Evolutionary conservation across 495 filamentous ascomycete species (phyloP).

Genomic region (Cercophora samala): DNA sequence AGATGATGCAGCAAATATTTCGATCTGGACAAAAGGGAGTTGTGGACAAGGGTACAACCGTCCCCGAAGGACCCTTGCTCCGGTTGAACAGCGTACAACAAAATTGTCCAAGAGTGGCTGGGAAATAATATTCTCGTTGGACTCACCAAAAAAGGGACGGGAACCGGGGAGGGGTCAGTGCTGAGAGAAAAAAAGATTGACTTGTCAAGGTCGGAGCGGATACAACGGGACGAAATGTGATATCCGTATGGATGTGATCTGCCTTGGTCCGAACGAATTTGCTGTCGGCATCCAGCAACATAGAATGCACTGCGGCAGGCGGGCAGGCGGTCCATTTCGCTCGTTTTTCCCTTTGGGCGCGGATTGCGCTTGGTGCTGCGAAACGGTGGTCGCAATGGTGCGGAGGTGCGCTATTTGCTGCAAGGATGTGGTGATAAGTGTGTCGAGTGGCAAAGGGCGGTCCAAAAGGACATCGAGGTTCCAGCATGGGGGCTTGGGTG

Average conservation of each 20-base stretch:
- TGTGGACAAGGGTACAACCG: not conserved
- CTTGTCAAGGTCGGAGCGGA: not conserved
- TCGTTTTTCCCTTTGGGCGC: not conserved
- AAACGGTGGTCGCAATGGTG: not conserved
- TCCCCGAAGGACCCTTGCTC: not conserved
- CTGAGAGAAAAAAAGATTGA: not conserved
- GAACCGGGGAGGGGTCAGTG: not conserved
- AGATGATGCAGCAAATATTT: not conserved
- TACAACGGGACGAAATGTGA: not conserved
- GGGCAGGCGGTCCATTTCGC: not conserved
- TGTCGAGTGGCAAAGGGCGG: conserved; percentile 20
- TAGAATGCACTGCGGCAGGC: not conserved
- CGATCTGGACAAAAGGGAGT: too few relatives aligned
- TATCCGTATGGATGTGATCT: not conserved
- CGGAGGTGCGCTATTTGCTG: conserved; percentile 24
- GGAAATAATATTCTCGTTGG: not conserved
- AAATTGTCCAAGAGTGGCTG: not conserved
- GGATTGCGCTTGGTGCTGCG: not conserved
- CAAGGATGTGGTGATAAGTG: conserved; percentile 21
- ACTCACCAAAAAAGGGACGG: not conserved
- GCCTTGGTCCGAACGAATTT: not conserved
- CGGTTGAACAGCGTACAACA: not conserved
- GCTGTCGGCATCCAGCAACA: not conserved
- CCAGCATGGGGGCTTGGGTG: not conserved
- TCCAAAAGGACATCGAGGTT: not conserved